Base-by-base conservation (phyloP, 1,284 basidiomycete genomes). In the Cryptococcus sp. region DNA sequence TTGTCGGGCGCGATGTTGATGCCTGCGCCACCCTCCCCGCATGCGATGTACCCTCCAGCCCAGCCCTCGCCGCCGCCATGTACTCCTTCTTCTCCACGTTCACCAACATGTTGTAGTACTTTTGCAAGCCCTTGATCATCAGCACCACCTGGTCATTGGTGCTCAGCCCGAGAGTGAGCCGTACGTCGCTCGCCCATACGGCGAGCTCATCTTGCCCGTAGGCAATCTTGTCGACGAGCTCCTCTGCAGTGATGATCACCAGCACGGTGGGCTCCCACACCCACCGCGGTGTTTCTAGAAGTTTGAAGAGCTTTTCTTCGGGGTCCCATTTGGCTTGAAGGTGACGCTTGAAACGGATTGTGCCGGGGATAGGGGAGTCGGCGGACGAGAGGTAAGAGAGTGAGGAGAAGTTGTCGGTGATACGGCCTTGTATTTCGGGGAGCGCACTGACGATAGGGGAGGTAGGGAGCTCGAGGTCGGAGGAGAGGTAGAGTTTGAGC, bases 241-340 rank as follows among this genome's bases (percentile, higher is more conserved):
- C 70, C 24, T 73, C 68, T 4, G 73, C 77, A 0, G 64, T 62
- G 8, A 72, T 52, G 15, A 77, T 55, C 8, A 79, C 28, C 21
- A 77, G 42, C 6, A 69, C 55, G 0, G 69, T 71, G 1, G 55
- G 48, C 39, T 78, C 62, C 86, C 84, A 72, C 47, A 72, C 62
- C 63, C 69, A 67, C 1, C 61, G 57, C 18, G 68, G 59, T 4
- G 56, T 23, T 3, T 63, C 64, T 1, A 78, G 60, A 0, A 72
- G 71, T 5, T 68, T 57, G 47, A 66, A 78, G 1, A 62, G 64
- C 49, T 72, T 72, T 7, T 43, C 55, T 0, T 9, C 28, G 0
- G 38, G 7, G 50, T 75, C 67, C 63, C 69, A 78, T 20, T 58
- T 50, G 0, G 73, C 69, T 15, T 63, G 60, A 18, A 76, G 51